phyloP scores from a whole-genome alignment of 306 rosid species.

The Vachellia pachyceras region DNA sequence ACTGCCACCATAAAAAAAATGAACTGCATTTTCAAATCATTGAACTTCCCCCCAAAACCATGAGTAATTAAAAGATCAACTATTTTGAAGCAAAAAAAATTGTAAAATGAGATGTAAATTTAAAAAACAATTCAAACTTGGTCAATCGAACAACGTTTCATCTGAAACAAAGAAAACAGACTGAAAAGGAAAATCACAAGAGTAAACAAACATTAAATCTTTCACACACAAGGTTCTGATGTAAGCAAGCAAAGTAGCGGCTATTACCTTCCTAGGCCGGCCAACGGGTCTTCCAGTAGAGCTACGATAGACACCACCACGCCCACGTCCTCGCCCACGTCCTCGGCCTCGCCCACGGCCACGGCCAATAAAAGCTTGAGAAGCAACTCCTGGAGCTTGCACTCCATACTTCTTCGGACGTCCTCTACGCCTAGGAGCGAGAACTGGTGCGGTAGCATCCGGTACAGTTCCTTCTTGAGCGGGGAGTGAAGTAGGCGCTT shows the following conservation, averaged over 20 bases:
- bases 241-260: neutral
- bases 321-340: too few species aligned
- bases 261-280: slow-evolving; percentile 78
- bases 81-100: neutral
- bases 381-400: slow-evolving; percentile 1
- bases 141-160: neutral
- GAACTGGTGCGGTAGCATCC: neutral
- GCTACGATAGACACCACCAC: slow-evolving; percentile 16
- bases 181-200: neutral
- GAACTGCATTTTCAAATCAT: neutral
- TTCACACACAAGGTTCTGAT: neutral
- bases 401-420: slow-evolving; percentile 58
- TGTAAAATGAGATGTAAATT: neutral
- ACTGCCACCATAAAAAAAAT: neutral
- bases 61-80: neutral
- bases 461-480: neutral
- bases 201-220: neutral
- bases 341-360: slow-evolving; percentile 36
- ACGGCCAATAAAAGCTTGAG: neutral
- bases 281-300: slow-evolving; percentile 67
- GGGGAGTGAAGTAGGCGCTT: neutral
- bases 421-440: slow-evolving; percentile 56
- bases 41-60: neutral
- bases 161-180: neutral
- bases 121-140: neutral